Evolutionary conservation across 2,329 filamentous ascomycete species (phyloP).

Genomic region (Fusarium sterilihyphosum): DNA sequence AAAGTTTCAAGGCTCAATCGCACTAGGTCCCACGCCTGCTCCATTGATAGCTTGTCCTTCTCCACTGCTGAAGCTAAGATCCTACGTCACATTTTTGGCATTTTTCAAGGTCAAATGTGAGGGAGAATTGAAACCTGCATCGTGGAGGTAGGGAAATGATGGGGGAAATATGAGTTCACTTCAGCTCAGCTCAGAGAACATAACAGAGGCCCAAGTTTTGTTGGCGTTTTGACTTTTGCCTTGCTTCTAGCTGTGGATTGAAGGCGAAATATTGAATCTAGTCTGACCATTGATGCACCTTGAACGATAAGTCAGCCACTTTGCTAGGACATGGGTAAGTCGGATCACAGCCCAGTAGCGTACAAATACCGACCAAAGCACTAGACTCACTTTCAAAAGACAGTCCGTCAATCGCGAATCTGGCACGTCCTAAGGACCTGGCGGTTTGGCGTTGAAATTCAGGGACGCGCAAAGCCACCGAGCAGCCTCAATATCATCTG

Average conservation of each 20-base stretch:
- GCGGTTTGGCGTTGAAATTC: conserved; percentile 12
- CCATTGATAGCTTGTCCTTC: conserved; percentile 17
- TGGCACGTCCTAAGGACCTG: conserved; percentile 29
- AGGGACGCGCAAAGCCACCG: conserved; percentile 9
- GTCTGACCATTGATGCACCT: conserved; percentile 31
- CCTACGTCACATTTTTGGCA: conserved; percentile 29
- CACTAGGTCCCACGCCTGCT: conserved; percentile 3
- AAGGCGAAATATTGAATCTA: conserved; percentile 18
- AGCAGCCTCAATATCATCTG: conserved; percentile 11
- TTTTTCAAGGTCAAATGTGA: conserved; percentile 23
- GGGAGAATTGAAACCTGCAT: conserved; percentile 34
- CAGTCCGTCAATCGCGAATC: conserved; percentile 10
- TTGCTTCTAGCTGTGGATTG: not conserved
- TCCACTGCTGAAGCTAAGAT: conserved; percentile 10
- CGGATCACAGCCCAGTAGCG: conserved; percentile 24
- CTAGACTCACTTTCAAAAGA: not conserved
- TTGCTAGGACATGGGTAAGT: conserved; percentile 10
- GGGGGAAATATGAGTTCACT: not conserved
- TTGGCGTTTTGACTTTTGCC: not conserved
- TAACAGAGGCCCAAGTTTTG: not conserved
- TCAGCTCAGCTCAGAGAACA: not conserved
- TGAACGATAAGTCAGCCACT: conserved; percentile 27
- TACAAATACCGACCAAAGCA: conserved; percentile 16
- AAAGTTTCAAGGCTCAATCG: conserved; percentile 18
- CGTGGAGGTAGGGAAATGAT: conserved; percentile 12